Percentiles rank a stretch among this genome's conserved stretches.
Conservation (phyloP, 176 grass and related monocot species). For the Paspalum notatum region DNA sequence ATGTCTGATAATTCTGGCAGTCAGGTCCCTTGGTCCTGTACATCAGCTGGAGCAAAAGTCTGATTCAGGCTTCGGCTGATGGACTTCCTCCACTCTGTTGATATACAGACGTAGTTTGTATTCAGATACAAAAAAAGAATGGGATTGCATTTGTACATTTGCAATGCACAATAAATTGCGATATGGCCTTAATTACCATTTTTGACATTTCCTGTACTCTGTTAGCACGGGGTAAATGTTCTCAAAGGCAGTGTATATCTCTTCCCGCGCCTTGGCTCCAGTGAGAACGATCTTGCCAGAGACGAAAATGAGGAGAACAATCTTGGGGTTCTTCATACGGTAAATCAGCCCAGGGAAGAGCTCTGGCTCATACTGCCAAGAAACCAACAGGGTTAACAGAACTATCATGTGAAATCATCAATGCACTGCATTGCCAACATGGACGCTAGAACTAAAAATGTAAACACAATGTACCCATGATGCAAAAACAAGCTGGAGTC, state of each 20-base stretch:
- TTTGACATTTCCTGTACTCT: constrained; percentile 55
- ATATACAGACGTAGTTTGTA: not conserved
- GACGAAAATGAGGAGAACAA: constrained; percentile 71
- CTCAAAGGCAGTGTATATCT: constrained; percentile 67
- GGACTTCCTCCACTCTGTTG: constrained; percentile 1
- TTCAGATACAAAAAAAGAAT: constrained; percentile 24
- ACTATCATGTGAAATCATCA: not conserved
- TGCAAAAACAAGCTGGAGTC: not conserved
- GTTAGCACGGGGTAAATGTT: constrained; percentile 67
- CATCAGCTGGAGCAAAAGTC: not conserved
- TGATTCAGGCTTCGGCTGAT: no score
- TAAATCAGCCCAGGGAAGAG: constrained; percentile 77
- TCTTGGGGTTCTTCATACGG: constrained; percentile 72
- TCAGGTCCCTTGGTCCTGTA: constrained; percentile 18
- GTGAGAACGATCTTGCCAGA: constrained; percentile 76
- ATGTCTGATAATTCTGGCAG: constrained; percentile 27
- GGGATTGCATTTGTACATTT: not conserved
- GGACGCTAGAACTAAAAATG: not conserved
- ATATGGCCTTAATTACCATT: constrained; percentile 29
- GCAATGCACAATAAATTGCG: not conserved
- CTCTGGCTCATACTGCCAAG: constrained; percentile 69
- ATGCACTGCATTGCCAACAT: not conserved
- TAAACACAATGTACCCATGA: not conserved
- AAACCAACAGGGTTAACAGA: constrained; percentile 17
- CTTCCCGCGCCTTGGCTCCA: constrained; percentile 59